Base-by-base conservation (phyloP, 2,329 filamentous ascomycete genomes). In the Microcyclospora tardicrescens region DNA sequence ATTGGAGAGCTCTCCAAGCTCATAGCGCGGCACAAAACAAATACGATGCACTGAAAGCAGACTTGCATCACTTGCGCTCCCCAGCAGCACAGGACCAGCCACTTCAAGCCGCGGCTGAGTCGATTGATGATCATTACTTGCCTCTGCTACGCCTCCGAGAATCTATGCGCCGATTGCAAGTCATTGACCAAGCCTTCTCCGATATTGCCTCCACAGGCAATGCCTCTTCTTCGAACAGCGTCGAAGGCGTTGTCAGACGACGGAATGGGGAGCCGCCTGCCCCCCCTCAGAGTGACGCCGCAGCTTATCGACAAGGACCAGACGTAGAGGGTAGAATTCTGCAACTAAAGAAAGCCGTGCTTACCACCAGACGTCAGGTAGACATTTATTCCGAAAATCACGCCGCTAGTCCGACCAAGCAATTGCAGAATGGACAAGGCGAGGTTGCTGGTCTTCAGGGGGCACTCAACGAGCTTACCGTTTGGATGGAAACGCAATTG, bases 401-500 rank as follows among this genome's bases (percentile, higher is more conserved):
- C 14, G 10, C 6, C 10, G 12, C 12, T 15, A 32, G 30, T 32
- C 14, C 30, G 14, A 6, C 14, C 14, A n/a, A n/a, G 14, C 30
- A 5, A 32, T n/a, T 6, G 6, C 30, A 5, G 6, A 24, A 24
- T 8, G 19, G 19, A 24, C 19, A 24, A 24, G 44, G 43, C 5
- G 53, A 56, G 16, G 35, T 54, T 10, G 36, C 45, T 16, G 54
- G 49, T 2, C 37, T 58, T 11, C 53, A 58, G 40, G 47, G 46
- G 33, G 48, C 55, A 2, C 47, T 54, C 16, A 51, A 51, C n/a
- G 51, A 51, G 36, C 48, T 58, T 28, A 58, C 54, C 2, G 39
- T 39, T 11, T 58, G 55, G 55, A 58, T 58, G 48, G 55, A 58
- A 37, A 42, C 40, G 12, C 55, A 57, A 43, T 44, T 58, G 6